Conservation (phyloP, 495 filamentous ascomycete species). For the Collariella sp. region DNA sequence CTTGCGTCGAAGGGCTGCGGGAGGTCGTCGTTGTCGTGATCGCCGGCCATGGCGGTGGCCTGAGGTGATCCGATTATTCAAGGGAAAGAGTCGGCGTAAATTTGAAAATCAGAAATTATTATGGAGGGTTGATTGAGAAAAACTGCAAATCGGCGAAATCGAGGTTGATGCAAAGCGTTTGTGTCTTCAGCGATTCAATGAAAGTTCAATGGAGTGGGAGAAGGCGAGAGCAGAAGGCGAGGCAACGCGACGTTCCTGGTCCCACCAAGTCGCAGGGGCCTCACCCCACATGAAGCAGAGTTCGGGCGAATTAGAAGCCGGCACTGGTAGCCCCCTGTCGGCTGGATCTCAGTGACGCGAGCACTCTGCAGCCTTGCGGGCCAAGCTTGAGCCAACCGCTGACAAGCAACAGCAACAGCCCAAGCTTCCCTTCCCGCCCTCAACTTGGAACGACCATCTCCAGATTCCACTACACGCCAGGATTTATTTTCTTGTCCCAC, state of each 20-base stretch:
- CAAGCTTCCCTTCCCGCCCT: slow-evolving; percentile 12
- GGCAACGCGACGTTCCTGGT: too few species aligned
- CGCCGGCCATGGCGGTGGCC: slow-evolving; percentile 13
- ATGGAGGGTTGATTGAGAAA: too few species aligned
- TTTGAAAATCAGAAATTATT: too few species aligned
- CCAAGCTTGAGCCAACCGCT: slow-evolving; percentile 13
- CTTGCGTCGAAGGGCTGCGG: slow-evolving; percentile 51
- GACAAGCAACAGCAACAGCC: slow-evolving; percentile 2
- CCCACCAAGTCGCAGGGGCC: too few species aligned
- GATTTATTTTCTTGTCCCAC: not conserved
- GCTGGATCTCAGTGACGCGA: slow-evolving; percentile 16
- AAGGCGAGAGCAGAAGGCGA: too few species aligned
- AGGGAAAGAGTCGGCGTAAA: too few species aligned
- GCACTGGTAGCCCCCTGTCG: not conserved
- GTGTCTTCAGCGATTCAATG: too few species aligned
- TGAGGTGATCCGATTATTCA: too few species aligned
- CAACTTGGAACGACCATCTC: slow-evolving; percentile 4
- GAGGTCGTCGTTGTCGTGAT: slow-evolving; percentile 28
- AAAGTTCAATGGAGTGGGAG: too few species aligned
- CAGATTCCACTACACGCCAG: not conserved
- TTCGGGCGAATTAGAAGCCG: not conserved
- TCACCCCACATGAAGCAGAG: too few species aligned
- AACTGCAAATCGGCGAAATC: too few species aligned
- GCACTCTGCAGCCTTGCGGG: slow-evolving; percentile 21
- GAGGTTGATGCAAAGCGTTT: too few species aligned